A percentile compares a stretch with the other conserved stretches of the same genome.
Evolutionary conservation across 768 basidiomycete species (phyloP).

Genomic region (Chalciporus pseudorubinellus): DNA sequence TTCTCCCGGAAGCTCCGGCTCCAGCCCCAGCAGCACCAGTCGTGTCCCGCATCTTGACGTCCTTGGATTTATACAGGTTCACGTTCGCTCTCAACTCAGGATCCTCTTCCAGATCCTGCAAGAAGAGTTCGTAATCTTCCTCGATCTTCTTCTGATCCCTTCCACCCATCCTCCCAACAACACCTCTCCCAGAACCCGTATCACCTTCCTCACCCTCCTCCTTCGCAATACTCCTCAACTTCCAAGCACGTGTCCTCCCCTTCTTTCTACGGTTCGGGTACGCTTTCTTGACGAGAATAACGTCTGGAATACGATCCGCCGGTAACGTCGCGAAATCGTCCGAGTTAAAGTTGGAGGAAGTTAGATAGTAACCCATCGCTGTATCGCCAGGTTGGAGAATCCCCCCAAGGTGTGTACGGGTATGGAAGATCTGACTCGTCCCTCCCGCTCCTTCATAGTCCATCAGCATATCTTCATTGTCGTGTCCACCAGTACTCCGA

Average conservation of each 20-base stretch:
- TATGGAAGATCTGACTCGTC: constrained; percentile 85
- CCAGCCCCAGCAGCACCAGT: background rate
- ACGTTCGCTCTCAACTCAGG: constrained; percentile 83
- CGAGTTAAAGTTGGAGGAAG: constrained; percentile 90
- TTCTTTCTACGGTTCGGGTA: constrained; percentile 95
- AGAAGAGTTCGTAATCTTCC: constrained; percentile 94
- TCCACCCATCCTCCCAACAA: constrained; percentile 89
- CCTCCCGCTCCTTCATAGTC: constrained; percentile 58
- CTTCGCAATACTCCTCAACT: constrained; percentile 87
- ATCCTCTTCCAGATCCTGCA: constrained; percentile 93
- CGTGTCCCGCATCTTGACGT: constrained; percentile 52
- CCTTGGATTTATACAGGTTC: constrained; percentile 77
- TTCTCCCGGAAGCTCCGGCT: constrained; percentile 11
- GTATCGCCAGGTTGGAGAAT: constrained; percentile 95
- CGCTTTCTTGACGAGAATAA: constrained; percentile 91
- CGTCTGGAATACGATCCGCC: constrained; percentile 74
- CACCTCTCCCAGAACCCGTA: constrained; percentile 71
- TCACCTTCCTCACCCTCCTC: constrained; percentile 87
- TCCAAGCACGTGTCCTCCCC: constrained; percentile 80
- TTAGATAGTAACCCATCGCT: constrained; percentile 86
- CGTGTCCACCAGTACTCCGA: constrained; percentile 46
- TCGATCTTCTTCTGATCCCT: constrained; percentile 91
- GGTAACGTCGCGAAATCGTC: constrained; percentile 74
- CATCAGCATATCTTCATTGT: constrained; percentile 52
- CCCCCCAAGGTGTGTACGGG: constrained; percentile 92